Conservation (phyloP, 331 rosid genomes). For the Dryas integrifolia region DNA sequence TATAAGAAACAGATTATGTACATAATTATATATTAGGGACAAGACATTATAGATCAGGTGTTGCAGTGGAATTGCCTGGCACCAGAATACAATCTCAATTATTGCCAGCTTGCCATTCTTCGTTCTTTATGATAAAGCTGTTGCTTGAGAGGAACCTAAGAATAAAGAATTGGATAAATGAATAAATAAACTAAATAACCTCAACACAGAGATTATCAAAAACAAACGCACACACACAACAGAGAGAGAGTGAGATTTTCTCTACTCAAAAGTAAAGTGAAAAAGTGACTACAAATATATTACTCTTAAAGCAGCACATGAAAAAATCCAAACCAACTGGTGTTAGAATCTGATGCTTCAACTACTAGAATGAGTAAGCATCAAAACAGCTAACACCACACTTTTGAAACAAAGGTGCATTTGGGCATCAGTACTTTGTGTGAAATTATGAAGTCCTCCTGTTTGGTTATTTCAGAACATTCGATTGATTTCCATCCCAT, state of each 20-base stretch:
- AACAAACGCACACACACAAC: no score
- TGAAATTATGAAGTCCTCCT: not conserved
- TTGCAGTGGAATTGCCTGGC: not conserved
- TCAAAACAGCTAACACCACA: not conserved
- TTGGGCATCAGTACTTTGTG: not conserved
- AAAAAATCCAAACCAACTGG: no score
- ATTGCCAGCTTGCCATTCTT: not conserved
- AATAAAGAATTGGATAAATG: not conserved
- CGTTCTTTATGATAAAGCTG: not conserved
- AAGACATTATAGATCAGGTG: not conserved
- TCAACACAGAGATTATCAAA: no score
- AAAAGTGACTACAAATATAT: not conserved
- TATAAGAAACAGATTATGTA: not conserved
- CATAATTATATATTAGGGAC: not conserved
- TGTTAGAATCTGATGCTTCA: not conserved
- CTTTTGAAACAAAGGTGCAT: not conserved
- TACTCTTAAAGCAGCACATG: no score
- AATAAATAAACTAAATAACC: not conserved
- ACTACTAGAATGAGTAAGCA: not conserved
- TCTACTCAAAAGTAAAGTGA: not conserved
- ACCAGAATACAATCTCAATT: not conserved
- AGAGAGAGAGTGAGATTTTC: not conserved
- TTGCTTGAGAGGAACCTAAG: not conserved
- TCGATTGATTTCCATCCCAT: no score
- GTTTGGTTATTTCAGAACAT: no score